Evolutionary conservation across 2,329 filamentous ascomycete genomes (phyloP).

Genomic region (Triangularia setosa): DNA sequence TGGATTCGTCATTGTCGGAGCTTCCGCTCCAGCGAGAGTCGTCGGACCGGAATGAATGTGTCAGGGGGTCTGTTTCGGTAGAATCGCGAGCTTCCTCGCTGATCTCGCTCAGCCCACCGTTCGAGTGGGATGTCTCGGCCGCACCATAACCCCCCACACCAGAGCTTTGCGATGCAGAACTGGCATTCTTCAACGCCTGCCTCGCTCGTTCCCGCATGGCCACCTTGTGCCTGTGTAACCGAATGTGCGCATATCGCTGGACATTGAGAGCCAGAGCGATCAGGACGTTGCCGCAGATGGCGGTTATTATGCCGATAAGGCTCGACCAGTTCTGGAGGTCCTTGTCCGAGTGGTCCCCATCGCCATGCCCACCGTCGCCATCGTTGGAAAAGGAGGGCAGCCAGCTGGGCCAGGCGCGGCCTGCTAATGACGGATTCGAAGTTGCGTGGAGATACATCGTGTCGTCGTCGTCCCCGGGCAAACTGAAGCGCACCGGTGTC

Average conservation of each 20-base stretch:
- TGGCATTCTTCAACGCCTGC: constrained; percentile 48
- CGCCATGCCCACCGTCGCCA: constrained; percentile 14
- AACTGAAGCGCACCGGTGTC: constrained; percentile 17
- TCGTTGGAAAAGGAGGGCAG: constrained; percentile 1
- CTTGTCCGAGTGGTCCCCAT: constrained; percentile 38
- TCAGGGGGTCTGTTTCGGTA: constrained; percentile 50
- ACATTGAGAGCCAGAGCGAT: constrained; percentile 96
- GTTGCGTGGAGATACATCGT: constrained; percentile 14
- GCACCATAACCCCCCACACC: constrained; percentile 40
- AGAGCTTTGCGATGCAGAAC: constrained; percentile 30
- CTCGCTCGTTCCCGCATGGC: constrained; percentile 53
- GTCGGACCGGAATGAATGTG: constrained; percentile 46
- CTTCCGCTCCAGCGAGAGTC: constrained; percentile 35
- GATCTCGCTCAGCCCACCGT: constrained; percentile 22
- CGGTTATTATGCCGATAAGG: constrained; percentile 88
- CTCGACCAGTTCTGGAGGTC: constrained; percentile 76
- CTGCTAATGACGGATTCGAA: constrained; percentile 3
- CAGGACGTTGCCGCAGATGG: constrained; percentile 86
- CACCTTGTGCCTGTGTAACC: constrained; percentile 67
- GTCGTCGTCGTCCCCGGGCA: constrained; percentile 7
- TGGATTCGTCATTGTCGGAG: constrained; percentile 31
- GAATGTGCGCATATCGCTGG: constrained; percentile 90
- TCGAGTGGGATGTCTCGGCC: constrained; percentile 27
- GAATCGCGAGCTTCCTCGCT: constrained; percentile 28
- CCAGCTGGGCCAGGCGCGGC: constrained; percentile 12